Conservation (phyloP, 139 green algal genomes). For the Bryopsis sp. region DNA sequence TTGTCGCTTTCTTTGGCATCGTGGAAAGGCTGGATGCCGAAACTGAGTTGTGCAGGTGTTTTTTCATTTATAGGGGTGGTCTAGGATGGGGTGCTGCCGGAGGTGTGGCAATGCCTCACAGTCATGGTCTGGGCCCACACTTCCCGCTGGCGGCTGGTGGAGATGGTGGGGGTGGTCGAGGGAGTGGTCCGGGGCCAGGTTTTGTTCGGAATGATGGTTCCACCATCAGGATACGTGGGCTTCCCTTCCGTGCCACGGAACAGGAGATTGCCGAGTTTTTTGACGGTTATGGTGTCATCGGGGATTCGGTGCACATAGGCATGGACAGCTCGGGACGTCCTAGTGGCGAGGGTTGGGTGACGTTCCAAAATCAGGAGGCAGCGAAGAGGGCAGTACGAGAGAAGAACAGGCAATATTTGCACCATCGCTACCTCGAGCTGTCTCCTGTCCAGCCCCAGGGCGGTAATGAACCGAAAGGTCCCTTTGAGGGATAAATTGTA, state of each 20-base stretch:
- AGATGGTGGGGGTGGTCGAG: no score
- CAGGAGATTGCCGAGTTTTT: constrained; percentile 47
- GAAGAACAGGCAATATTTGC: constrained; percentile 52
- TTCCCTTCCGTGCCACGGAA: constrained; percentile 43
- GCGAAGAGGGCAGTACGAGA: constrained; percentile 40
- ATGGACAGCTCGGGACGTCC: constrained; percentile 42
- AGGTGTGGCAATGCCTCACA: no score
- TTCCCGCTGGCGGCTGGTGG: no score
- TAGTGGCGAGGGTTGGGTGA: constrained; percentile 50
- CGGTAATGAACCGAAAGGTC: no score
- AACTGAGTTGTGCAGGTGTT: no score
- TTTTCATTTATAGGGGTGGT: no score
- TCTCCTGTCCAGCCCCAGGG: constrained; percentile 1
- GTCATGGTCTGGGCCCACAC: no score
- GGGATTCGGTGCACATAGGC: constrained; percentile 46
- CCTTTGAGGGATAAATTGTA: no score
- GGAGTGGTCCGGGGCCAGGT: no score
- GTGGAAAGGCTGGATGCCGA: no score
- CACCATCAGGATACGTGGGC: constrained; percentile 37
- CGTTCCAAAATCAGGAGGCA: constrained; percentile 35
- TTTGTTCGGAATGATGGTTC: constrained; percentile 15
- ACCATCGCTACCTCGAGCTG: constrained; percentile 54
- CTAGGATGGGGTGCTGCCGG: no score
- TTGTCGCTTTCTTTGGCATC: no score
- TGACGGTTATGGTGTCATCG: constrained; percentile 40